These are phyloP conservation scores for Liriodendron chinense DNA, from an alignment of 164 flowering plant species.

Conservation along the genomic window DNA sequence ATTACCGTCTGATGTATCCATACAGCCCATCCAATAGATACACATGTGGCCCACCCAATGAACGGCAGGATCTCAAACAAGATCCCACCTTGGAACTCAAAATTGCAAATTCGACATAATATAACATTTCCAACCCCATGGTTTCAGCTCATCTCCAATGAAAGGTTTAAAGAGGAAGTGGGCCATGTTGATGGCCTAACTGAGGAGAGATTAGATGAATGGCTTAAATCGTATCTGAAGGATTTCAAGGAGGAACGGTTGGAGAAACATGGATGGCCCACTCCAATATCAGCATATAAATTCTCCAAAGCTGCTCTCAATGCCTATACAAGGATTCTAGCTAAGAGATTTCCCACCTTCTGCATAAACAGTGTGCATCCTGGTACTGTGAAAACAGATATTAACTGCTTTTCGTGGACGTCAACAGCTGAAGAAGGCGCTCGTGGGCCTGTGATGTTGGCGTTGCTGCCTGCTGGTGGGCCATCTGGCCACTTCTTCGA, in stretches of 20 bases:
- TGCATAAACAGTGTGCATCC: conserved; percentile 40
- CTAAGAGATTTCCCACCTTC: conserved; percentile 33
- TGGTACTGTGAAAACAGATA: conserved; percentile 40
- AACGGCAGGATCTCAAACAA: too few relatives aligned
- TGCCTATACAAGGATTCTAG: conserved; percentile 47
- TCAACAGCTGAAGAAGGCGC: conserved; percentile 42
- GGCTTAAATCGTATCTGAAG: conserved; percentile 3
- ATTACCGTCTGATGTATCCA: too few relatives aligned
- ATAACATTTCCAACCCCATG: too few relatives aligned
- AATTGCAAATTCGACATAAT: too few relatives aligned
- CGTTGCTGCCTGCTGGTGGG: conserved; percentile 33
- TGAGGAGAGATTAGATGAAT: too few relatives aligned
- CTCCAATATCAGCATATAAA: conserved; percentile 27
- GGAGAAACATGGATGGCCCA: conserved; percentile 36
- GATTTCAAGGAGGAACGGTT: conserved; percentile 30
- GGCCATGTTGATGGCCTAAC: too few relatives aligned
- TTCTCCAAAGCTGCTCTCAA: conserved; percentile 39
- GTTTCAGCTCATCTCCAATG: too few relatives aligned
- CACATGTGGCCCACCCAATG: too few relatives aligned
- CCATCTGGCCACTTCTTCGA: conserved; percentile 43
- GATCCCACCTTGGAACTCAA: too few relatives aligned
- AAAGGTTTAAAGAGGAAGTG: too few relatives aligned
- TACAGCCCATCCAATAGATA: too few relatives aligned
- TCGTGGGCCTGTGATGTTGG: conserved; percentile 28
- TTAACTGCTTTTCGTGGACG: conserved; percentile 19